Conservation (phyloP, 768 basidiomycete species). For the Termitomyces sp. region DNA sequence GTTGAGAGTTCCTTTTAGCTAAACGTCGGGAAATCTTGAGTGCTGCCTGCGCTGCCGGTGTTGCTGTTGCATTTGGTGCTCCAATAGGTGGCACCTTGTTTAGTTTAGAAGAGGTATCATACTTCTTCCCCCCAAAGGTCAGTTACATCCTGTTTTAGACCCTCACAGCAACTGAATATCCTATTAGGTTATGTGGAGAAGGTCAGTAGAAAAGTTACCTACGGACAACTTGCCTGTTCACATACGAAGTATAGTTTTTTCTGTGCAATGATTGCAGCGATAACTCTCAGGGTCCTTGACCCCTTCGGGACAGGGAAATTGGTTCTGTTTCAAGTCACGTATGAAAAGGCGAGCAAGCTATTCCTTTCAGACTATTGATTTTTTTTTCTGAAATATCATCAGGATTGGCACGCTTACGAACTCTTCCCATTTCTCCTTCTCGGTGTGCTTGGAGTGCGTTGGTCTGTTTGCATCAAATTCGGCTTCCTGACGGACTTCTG, state of each 20-base stretch:
- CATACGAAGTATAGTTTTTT: constrained; percentile 69
- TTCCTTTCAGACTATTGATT: background rate
- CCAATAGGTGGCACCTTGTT: constrained; percentile 93
- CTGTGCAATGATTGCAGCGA: constrained; percentile 96
- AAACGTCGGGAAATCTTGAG: constrained; percentile 94
- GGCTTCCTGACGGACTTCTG: constrained; percentile 5
- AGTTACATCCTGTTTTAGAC: background rate
- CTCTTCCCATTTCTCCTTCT: constrained; percentile 80
- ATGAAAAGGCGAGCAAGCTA: constrained; percentile 57
- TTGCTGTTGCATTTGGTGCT: constrained; percentile 95
- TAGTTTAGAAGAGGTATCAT: constrained; percentile 92
- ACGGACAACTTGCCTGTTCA: constrained; percentile 20
- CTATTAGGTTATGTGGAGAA: constrained; percentile 87
- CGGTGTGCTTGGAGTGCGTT: constrained; percentile 81
- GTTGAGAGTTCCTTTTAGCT: constrained; percentile 35
- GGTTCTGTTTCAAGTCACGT: constrained; percentile 88
- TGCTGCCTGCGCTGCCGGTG: constrained; percentile 95
- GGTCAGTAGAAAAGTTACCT: constrained; percentile 41
- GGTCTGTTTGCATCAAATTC: background rate
- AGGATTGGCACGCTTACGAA: constrained; percentile 95
- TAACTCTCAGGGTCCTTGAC: constrained; percentile 88
- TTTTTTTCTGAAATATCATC: background rate
- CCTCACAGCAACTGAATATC: constrained; percentile 1
- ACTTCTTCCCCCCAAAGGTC: constrained; percentile 95
- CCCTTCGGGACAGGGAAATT: constrained; percentile 95